Base-by-base conservation (phyloP, 352 stramenopile genomes). In the Pythium dissimile region DNA sequence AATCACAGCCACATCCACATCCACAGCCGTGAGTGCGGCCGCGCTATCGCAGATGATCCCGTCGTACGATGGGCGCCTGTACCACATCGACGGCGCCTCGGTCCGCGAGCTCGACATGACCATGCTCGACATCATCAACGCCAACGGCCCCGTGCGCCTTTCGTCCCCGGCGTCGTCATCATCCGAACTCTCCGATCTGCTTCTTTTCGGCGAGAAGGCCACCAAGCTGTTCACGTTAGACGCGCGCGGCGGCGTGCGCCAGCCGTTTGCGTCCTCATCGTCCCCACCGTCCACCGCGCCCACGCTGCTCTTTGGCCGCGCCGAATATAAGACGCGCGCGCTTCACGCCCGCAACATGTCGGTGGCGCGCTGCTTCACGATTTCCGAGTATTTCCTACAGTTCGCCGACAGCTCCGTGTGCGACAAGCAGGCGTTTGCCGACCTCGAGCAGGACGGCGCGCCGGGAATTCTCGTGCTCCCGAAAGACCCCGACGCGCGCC, bases 321-420 rank as follows among this genome's bases (percentile, higher is more conserved):
- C 83, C 9, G 80, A 91, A 47, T 89, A 87, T 46, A 86, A 64
- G 52, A 92, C 84, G 0, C 68, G 73, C 38, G 81, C 80, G 16
- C 66, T 94, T 13, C 70, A 90, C 48, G 63, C 73, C 9, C 65
- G 67, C 11, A 89, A 94, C 56, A 57, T 72, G 43, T 88, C 73
- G 11, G 69, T 67, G 10, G 71, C 81, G 42, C 69, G 77, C 16
- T 94, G 84, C 50, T 88, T 94, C 51, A 87, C 76, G 51, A 88
- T 94, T 42, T 85, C 81, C 1, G 84, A 94, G 64, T 94, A 86
- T 53, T 94, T 94, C 54, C 35, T 94, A 23, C 77, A 94, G 59
- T 87, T 94, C 49, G 70, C 76, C 0, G 64, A 76, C 16, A 43
- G 52, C 11, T 53, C 59, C 35, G 69, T 71, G 38, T 94, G 84